Evolutionary conservation across 169 alveolate species (phyloP).

Genomic region (Cryptosporidium tyzzeri): DNA sequence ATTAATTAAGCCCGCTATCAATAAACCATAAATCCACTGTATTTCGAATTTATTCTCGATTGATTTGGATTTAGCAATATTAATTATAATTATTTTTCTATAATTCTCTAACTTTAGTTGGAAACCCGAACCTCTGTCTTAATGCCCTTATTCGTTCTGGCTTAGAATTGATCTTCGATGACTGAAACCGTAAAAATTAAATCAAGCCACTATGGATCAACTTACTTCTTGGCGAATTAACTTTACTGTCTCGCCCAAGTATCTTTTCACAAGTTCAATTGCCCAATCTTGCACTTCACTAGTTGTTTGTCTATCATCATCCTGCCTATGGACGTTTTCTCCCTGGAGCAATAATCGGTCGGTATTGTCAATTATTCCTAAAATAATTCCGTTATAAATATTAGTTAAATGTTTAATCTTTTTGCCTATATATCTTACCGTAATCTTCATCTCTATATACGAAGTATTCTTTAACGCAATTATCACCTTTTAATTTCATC

Average conservation of each 20-base stretch:
- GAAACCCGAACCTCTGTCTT: slow-evolving; percentile 64
- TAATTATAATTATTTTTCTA: neutral
- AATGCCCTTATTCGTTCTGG: slow-evolving; percentile 37
- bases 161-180: neutral
- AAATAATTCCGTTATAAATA: neutral
- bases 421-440: slow-evolving; percentile 40
- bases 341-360: slow-evolving; percentile 16
- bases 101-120: slow-evolving; percentile 48
- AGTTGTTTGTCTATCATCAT: slow-evolving; percentile 73
- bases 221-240: slow-evolving; percentile 64
- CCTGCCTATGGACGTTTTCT: slow-evolving; percentile 66
- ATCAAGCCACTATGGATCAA: neutral
- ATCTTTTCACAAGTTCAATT: slow-evolving; percentile 50
- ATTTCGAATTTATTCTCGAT: neutral
- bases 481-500: slow-evolving; percentile 31
- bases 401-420: neutral
- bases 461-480: slow-evolving; percentile 15
- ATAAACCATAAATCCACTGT: neutral
- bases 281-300: slow-evolving; percentile 76
- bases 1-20: neutral
- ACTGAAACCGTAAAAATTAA: neutral
- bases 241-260: slow-evolving; percentile 49
- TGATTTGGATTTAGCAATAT: neutral
- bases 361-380: slow-evolving; percentile 60
- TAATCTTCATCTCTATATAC: slow-evolving; percentile 61